phyloP scores from a whole-genome alignment of 176 grass and related monocot species.

The Metroxylon sagu region DNA sequence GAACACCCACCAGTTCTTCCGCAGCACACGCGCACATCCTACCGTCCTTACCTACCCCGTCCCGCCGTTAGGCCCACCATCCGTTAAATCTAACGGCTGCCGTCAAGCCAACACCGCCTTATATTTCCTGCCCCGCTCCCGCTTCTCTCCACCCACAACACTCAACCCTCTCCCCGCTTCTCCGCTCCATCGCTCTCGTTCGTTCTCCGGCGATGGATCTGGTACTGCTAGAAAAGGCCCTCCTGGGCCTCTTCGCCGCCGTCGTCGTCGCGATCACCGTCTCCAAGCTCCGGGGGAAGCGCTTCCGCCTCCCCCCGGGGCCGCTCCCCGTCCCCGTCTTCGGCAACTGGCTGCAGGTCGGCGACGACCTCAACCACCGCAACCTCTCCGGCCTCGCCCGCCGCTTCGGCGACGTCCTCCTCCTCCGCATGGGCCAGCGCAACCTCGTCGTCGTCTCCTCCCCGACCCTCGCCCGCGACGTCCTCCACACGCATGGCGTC shows the following conservation, averaged over 20 bases:
- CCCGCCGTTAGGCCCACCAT: too few species aligned
- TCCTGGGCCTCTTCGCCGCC: slow-evolving; percentile 54
- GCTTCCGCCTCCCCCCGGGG: slow-evolving; percentile 51
- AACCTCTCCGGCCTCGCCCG: slow-evolving; percentile 55
- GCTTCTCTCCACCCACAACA: too few species aligned
- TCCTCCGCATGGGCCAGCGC: slow-evolving; percentile 78
- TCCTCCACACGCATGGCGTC: slow-evolving; percentile 78
- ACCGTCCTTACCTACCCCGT: too few species aligned
- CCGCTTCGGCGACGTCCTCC: slow-evolving; percentile 60
- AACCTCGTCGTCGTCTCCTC: slow-evolving; percentile 80
- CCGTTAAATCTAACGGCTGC: too few species aligned
- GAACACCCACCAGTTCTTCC: too few species aligned
- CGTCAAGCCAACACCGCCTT: too few species aligned
- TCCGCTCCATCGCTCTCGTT: not conserved
- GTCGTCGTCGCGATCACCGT: slow-evolving; percentile 44
- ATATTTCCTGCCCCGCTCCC: too few species aligned
- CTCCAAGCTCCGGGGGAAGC: slow-evolving; percentile 58
- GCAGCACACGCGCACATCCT: too few species aligned
- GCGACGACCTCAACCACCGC: slow-evolving; percentile 86
- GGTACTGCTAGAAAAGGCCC: slow-evolving; percentile 51
- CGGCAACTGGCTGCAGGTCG: slow-evolving; percentile 89
- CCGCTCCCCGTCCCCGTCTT: slow-evolving; percentile 65
- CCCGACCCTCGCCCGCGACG: slow-evolving; percentile 54
- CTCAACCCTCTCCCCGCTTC: too few species aligned
- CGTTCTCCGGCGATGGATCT: slow-evolving; percentile 41